Base-by-base conservation (phyloP, 2,329 filamentous ascomycete species). In the Xylariaceae sp. region DNA sequence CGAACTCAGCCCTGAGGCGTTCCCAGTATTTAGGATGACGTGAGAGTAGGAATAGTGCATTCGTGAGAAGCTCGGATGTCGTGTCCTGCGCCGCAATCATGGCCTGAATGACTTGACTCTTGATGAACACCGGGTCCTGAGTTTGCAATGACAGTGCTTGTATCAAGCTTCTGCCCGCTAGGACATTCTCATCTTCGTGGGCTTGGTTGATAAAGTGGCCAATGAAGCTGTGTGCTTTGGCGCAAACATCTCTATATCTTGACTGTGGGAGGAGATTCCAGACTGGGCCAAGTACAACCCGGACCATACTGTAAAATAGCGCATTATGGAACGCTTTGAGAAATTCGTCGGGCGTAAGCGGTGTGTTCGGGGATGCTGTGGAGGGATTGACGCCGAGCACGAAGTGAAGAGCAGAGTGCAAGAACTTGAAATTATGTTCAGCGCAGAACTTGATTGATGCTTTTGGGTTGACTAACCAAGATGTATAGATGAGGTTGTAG, bases 41-140 rank as follows among this genome's bases (percentile, higher is more conserved):
- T 14, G 38, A 30, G 5, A 43, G 22, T 5, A 41, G 18, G 17
- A 38, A 37, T 8, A 43, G 24, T 5, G 29, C 31, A 30, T 41
- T 40, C 2, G 35, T 35, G 5, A 43, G 33, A 5, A 38, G 28
- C 8, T 36, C 35, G 6, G 40, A 40, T 5, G 40, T 43, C 5
- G 40, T 43, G 18, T 43, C 40, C 17, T 40, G 40, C 6, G 40
- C 31, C n/a, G 40, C 37, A 34, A 43, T 43, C 34, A 37, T 43
- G 14, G 37, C 34, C 19, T 43, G 34, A 28, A 43, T 37, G 5
- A 37, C 35, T 11, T 43, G 34, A 18, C 37, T 43, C 13, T 35
- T 11, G 17, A 43, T 40, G 28, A 37, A 40, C 2, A 2, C 31
- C 14, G 17, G 3, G 12, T 43, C 33, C 17, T 39, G 26, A 6